Evolutionary conservation across 306 rosid species (phyloP).

Genomic region (Delonix regia): DNA sequence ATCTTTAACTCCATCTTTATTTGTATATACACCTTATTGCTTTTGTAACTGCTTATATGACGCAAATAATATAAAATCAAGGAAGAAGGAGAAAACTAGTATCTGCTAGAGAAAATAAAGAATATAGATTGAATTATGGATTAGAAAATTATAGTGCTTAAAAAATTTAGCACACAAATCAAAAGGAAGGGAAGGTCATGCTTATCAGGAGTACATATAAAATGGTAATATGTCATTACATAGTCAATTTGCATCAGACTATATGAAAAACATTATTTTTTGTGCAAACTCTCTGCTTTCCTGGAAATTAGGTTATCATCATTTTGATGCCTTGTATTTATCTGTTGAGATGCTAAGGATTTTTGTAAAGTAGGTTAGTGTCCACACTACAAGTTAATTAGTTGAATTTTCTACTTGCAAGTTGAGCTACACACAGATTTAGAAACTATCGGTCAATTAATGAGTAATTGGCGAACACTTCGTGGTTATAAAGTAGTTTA

Average conservation of each 20-base stretch:
- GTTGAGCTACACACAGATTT: slow-evolving; percentile 71
- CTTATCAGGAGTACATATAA: neutral
- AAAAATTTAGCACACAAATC: neutral
- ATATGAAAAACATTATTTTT: neutral
- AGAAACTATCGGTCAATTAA: slow-evolving; percentile 52
- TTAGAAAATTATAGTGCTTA: neutral
- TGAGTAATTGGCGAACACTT: slow-evolving; percentile 57
- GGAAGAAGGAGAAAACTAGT: neutral
- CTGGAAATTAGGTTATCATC: slow-evolving; percentile 15
- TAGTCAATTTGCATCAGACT: neutral
- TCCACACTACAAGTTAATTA: slow-evolving; percentile 30
- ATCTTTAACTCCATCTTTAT: neutral
- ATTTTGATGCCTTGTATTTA: slow-evolving; percentile 2
- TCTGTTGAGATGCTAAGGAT: slow-evolving; percentile 7
- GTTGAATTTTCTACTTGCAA: slow-evolving; percentile 50
- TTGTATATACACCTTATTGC: neutral
- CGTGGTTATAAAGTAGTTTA: slow-evolving; percentile 9
- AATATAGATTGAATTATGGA: neutral
- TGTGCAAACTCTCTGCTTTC: too few species aligned
- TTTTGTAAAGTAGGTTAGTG: neutral
- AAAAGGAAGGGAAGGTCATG: neutral
- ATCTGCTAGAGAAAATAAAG: neutral
- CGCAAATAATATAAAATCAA: neutral
- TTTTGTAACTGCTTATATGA: neutral
- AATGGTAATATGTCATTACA: neutral